Percentiles rank a stretch among this genome's conserved stretches.
phyloP scores from a whole-genome alignment of 768 basidiomycete genomes.

The Auricularia auricula-judae region DNA sequence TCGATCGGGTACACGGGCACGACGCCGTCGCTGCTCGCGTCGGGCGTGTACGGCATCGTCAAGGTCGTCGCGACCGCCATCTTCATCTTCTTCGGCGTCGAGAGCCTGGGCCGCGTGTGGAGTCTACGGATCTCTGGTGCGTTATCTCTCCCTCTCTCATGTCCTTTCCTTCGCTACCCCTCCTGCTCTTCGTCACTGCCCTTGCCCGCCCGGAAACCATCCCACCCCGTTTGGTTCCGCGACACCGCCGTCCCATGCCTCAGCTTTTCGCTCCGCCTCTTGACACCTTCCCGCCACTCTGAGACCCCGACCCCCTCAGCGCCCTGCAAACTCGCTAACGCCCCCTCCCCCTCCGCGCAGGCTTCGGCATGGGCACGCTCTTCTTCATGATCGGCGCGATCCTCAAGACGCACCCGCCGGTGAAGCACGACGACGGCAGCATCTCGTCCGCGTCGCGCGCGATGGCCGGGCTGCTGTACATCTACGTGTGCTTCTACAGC shows the following conservation, averaged over 20 bases:
- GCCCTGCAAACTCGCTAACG: background rate
- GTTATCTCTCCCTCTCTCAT: background rate
- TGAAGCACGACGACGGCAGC: conserved; percentile 18
- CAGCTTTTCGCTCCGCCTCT: no score
- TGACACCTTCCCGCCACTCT: background rate
- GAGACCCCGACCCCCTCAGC: background rate
- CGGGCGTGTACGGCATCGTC: conserved; percentile 58
- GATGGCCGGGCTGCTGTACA: conserved; percentile 81
- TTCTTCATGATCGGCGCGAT: conserved; percentile 82
- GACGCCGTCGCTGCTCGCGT: conserved; percentile 54
- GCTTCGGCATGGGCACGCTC: conserved; percentile 64
- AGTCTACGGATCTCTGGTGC: conserved; percentile 40
- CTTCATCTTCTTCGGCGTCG: conserved; percentile 59
- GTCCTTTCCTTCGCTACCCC: background rate
- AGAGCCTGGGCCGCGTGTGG: conserved; percentile 54
- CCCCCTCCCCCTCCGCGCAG: conserved; percentile 29
- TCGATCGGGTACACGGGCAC: conserved; percentile 57
- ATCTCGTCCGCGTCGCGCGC: conserved; percentile 40
- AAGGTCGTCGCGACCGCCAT: conserved; percentile 56
- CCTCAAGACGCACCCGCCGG: conserved; percentile 65
- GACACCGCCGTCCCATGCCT: background rate
- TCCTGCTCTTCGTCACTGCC: no score
- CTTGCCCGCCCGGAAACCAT: no score
- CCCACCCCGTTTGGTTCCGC: no score
- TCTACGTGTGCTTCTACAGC: conserved; percentile 81